Conservation (phyloP, 352 stramenopile species). For the Globisporangium recalcitrans region DNA sequence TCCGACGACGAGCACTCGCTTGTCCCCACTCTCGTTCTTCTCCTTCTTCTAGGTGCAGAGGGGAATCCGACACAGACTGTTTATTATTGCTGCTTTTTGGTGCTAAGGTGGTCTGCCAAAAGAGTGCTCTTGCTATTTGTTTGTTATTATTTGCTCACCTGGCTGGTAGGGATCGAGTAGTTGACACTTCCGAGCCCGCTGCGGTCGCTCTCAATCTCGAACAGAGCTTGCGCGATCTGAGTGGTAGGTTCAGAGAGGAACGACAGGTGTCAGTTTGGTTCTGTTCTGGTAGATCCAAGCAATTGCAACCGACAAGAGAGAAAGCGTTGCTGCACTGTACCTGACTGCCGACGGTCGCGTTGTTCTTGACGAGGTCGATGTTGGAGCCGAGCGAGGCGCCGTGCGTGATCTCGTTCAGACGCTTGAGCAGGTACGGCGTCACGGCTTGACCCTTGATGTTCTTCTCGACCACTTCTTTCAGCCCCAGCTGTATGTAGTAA, state of each 20-base stretch:
- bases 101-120: neutral
- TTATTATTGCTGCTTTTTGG: too few species aligned
- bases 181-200: slow-evolving; percentile 9
- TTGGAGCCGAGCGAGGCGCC: slow-evolving; percentile 92
- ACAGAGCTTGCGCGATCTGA: slow-evolving; percentile 60
- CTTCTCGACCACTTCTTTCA: slow-evolving; percentile 81
- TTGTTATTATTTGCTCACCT: slow-evolving; percentile 47
- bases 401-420: slow-evolving; percentile 93
- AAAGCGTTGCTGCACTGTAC: slow-evolving; percentile 32
- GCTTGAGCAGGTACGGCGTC: slow-evolving; percentile 88
- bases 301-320: neutral
- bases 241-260: neutral
- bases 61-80: neutral
- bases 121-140: neutral
- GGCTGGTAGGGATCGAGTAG: slow-evolving; percentile 41
- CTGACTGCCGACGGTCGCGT: slow-evolving; percentile 92
- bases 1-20: slow-evolving; percentile 78
- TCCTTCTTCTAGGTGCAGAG: neutral
- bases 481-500: slow-evolving; percentile 44
- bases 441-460: slow-evolving; percentile 92
- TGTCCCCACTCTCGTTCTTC: neutral
- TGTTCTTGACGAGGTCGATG: slow-evolving; percentile 96
- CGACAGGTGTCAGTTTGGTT: too few species aligned
- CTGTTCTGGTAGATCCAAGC: too few species aligned
- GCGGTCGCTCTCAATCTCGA: slow-evolving; percentile 48